phyloP scores from a whole-genome alignment of 257 asterid species.

The Plantago elongata region DNA sequence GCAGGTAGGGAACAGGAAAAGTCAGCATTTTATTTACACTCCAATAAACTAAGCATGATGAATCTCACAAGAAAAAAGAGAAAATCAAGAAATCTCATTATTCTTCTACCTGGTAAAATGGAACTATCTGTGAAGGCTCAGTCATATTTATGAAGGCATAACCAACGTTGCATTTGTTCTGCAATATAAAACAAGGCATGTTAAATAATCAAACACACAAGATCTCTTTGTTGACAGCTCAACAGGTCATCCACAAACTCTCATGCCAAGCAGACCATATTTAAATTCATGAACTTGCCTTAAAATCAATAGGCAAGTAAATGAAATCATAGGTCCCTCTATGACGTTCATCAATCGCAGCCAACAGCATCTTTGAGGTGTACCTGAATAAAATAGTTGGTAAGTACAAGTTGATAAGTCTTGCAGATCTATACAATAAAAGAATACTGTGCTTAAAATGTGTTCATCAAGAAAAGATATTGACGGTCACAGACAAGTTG shows the following conservation, averaged over 20 bases:
- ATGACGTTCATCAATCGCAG: slow-evolving; percentile 95
- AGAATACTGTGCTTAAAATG: background rate
- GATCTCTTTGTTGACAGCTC: background rate
- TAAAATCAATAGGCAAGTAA: slow-evolving; percentile 92
- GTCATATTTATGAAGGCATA: slow-evolving; percentile 98
- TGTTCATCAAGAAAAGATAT: background rate
- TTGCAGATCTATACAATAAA: background rate
- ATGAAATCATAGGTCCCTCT: slow-evolving; percentile 93
- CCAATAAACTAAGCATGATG: slow-evolving; percentile 7
- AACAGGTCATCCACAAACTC: background rate
- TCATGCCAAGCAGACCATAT: background rate
- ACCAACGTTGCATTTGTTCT: slow-evolving; percentile 99
- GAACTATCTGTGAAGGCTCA: slow-evolving; percentile 73
- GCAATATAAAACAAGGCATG: slow-evolving; percentile 31
- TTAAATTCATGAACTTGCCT: slow-evolving; percentile 47
- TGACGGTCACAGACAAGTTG: no score
- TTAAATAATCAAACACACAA: slow-evolving; percentile 22
- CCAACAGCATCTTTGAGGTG: slow-evolving; percentile 97
- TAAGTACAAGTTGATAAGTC: background rate
- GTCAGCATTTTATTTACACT: slow-evolving; percentile 4
- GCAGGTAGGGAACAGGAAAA: slow-evolving; percentile 19
- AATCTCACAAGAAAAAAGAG: background rate
- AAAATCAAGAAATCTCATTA: slow-evolving; percentile 1
- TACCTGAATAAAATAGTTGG: slow-evolving; percentile 42
- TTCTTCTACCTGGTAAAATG: slow-evolving; percentile 67